Evolutionary conservation across 371 early-diverging fungal genomes (phyloP).

Genomic region (Thermomucor indicae-seudaticae): DNA sequence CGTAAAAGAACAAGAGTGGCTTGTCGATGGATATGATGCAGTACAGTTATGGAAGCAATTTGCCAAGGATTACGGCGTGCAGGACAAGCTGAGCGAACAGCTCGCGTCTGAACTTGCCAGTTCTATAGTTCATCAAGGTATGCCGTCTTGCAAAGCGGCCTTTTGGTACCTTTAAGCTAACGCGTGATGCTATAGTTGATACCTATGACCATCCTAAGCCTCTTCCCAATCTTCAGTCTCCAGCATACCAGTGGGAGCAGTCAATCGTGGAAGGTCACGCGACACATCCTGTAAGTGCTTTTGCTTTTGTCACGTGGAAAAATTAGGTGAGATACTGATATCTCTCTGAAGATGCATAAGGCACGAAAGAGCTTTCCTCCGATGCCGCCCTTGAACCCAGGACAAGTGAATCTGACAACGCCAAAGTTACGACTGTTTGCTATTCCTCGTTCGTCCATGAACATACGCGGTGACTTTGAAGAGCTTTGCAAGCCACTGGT

Average conservation of each 20-base stretch:
- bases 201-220: slow-evolving; percentile 53
- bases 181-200: slow-evolving; percentile 15
- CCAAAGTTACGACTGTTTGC: slow-evolving; percentile 48
- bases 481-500: slow-evolving; percentile 24
- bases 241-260: slow-evolving; percentile 71
- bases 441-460: slow-evolving; percentile 42
- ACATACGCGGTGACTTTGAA: slow-evolving; percentile 54
- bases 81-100: slow-evolving; percentile 22
- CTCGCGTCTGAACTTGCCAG: slow-evolving; percentile 38
- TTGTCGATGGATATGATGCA: slow-evolving; percentile 33
- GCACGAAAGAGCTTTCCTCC: slow-evolving; percentile 61
- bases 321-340: neutral
- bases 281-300: slow-evolving; percentile 64
- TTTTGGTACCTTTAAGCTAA: neutral
- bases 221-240: slow-evolving; percentile 39
- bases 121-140: slow-evolving; percentile 45
- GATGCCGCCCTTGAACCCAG: slow-evolving; percentile 42
- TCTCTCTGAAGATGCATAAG: slow-evolving; percentile 55
- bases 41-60: slow-evolving; percentile 35
- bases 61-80: slow-evolving; percentile 27
- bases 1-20: neutral
- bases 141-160: neutral
- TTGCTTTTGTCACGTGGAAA: neutral
- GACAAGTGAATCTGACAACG: slow-evolving; percentile 39
- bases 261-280: slow-evolving; percentile 73